Percentiles rank a stretch among this genome's conserved stretches.
Conservation (phyloP, 345 rosid species). For the Salix purpurea region DNA sequence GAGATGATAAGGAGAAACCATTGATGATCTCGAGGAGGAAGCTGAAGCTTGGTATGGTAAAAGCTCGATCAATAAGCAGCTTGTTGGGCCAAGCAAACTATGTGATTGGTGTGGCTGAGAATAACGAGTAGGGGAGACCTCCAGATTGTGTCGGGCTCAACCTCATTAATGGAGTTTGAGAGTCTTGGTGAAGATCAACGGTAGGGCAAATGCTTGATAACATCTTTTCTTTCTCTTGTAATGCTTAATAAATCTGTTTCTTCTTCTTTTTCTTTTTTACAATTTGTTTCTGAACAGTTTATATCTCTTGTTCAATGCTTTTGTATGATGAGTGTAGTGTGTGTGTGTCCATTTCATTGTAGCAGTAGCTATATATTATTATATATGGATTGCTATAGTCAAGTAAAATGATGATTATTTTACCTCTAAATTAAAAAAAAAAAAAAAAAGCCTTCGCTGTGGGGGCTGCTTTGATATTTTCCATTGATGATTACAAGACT, state of each 20-base stretch:
- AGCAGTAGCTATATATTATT: too few relatives aligned
- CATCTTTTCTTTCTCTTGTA: not conserved
- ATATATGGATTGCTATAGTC: too few relatives aligned
- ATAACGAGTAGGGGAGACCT: not conserved
- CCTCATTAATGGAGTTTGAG: not conserved
- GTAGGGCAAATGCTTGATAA: not conserved
- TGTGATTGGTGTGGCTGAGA: slow-evolving; percentile 14
- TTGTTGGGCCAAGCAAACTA: slow-evolving; percentile 55
- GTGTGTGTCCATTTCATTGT: too few relatives aligned
- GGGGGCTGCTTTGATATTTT: too few relatives aligned
- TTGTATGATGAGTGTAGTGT: not conserved
- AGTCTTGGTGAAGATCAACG: not conserved
- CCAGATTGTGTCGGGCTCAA: not conserved
- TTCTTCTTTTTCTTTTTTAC: not conserved
- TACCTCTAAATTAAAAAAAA: too few relatives aligned
- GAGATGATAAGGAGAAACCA: slow-evolving; percentile 22
- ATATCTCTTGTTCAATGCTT: not conserved
- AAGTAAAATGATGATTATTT: too few relatives aligned
- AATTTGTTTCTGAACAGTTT: not conserved
- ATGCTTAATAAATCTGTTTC: not conserved
- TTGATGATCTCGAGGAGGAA: slow-evolving; percentile 43
- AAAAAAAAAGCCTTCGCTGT: too few relatives aligned
- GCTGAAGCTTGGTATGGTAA: slow-evolving; percentile 77
- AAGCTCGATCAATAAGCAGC: slow-evolving; percentile 93
- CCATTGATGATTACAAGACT: too few relatives aligned